Base-by-base conservation (phyloP, 345 rosid species). In the Chamaenerion angustifolium region DNA sequence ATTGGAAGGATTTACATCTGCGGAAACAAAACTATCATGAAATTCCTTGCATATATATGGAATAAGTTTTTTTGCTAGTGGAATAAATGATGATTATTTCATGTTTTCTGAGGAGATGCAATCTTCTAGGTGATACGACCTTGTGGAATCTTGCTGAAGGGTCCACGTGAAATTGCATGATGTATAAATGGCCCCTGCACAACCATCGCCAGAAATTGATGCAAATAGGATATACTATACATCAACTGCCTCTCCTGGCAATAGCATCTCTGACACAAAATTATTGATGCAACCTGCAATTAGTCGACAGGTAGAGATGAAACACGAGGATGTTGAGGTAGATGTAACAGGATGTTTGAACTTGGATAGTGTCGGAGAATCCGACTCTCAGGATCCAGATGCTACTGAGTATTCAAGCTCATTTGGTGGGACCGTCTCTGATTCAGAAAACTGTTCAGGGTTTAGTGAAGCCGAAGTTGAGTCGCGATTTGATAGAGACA, bases 391-490 rank as follows among this genome's bases (percentile, higher is more conserved):
- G 23, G 95, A 82, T 40, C 94, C 89, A n/a, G 74, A 82, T 70
- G 95, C 82, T 11, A 85, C 95, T 17, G 95, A 89, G 57, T 76
- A 66, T 66, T 85, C 95, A 54, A 88, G 95, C 70, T 85, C 95
- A 42, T 89, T 89, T 70, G 87, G 82, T 1, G 64, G 84, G 67
- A 78, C 79, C 52, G 48, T 55, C n/a, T 79, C 94, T 18, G 79
- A 74, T 56, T 54, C 63, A 5, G 76, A 65, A 56, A 72, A 62
- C 57, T 68, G 59, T 49, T 66, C 72, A 12, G 88, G 68, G 52
- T 42, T 74, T 45, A 72, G 77, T 56, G 97, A 85, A 55, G 80
- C 83, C 62, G 95, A 83, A 66, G 94, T 81, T 2, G 90, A 85
- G 60, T 85, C 90, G 27, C 85, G 77, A 55, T 79, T 70, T 56